Evolutionary conservation across 2,329 filamentous ascomycete species (phyloP).

Genomic region (Colletotrichum tropicale): DNA sequence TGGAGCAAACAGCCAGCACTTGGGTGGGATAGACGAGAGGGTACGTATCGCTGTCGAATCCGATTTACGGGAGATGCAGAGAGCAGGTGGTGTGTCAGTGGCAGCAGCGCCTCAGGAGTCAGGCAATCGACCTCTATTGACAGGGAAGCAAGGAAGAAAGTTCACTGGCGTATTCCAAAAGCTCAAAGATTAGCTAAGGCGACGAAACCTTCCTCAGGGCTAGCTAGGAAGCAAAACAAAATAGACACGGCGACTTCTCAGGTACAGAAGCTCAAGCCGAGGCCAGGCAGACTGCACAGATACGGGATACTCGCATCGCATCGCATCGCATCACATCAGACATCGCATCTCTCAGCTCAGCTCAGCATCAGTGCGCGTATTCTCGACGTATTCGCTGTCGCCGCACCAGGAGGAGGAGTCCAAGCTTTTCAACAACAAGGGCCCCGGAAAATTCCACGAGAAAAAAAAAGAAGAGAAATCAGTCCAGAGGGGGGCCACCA

Average conservation of each 20-base stretch:
- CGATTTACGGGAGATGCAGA: conserved; percentile 4
- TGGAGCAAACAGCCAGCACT: not conserved
- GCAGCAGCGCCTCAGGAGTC: not conserved
- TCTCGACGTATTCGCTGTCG: not conserved
- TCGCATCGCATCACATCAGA: not conserved
- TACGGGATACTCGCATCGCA: not conserved
- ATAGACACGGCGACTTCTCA: not conserved
- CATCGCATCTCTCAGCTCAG: not conserved
- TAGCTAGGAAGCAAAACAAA: not conserved
- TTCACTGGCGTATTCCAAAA: not conserved
- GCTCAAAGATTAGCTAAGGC: not conserved
- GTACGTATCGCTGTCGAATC: not conserved
- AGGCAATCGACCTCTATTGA: not conserved
- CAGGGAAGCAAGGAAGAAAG: not conserved
- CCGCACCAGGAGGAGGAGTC: not conserved
- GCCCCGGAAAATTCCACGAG: not conserved
- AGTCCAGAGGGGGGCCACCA: not conserved
- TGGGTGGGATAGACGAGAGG: not conserved
- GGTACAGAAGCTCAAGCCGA: not conserved
- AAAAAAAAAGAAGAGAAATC: not conserved
- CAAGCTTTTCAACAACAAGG: not conserved
- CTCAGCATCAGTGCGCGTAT: not conserved
- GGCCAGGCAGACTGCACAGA: not conserved
- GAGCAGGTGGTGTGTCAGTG: not conserved
- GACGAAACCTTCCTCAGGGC: not conserved